phyloP scores from a whole-genome alignment of 345 rosid species.

The Ailanthus altissimus region DNA sequence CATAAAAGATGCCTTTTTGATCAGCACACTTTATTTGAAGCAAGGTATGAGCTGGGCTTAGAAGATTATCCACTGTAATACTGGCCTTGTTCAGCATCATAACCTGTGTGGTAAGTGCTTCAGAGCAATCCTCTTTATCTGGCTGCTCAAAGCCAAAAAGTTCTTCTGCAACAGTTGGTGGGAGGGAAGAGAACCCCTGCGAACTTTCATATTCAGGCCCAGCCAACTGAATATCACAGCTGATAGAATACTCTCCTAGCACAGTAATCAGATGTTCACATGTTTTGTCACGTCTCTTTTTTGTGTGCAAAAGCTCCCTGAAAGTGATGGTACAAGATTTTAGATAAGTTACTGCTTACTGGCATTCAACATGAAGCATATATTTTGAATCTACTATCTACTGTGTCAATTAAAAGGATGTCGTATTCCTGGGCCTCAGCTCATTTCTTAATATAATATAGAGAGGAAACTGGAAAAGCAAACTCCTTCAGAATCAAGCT shows the following conservation, averaged over 20 bases:
- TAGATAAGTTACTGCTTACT: neutral
- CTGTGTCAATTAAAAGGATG: neutral
- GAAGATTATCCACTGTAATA: slow-evolving; percentile 56
- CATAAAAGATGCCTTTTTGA: slow-evolving; percentile 78
- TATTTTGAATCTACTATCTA: neutral
- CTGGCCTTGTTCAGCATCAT: slow-evolving; percentile 31
- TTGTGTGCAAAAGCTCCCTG: slow-evolving; percentile 66
- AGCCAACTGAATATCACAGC: slow-evolving; percentile 72
- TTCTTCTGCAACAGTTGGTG: slow-evolving; percentile 52
- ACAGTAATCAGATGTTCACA: slow-evolving; percentile 50
- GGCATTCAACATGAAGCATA: neutral
- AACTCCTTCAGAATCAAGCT: neutral
- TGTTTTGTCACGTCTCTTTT: slow-evolving; percentile 53
- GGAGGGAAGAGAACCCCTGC: slow-evolving; percentile 54
- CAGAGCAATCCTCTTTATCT: slow-evolving; percentile 31
- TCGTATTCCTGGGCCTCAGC: neutral
- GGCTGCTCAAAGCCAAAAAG: slow-evolving; percentile 44
- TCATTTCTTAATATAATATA: neutral
- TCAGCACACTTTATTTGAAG: slow-evolving; percentile 66
- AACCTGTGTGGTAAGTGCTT: slow-evolving; percentile 31
- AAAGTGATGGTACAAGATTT: neutral
- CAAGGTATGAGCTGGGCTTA: slow-evolving; percentile 75
- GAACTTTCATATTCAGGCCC: slow-evolving; percentile 52
- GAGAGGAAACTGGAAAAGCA: neutral
- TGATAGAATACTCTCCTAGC: slow-evolving; percentile 58